phyloP scores from a whole-genome alignment of 2,329 filamentous ascomycete species.

The Remersonia thermophila region DNA sequence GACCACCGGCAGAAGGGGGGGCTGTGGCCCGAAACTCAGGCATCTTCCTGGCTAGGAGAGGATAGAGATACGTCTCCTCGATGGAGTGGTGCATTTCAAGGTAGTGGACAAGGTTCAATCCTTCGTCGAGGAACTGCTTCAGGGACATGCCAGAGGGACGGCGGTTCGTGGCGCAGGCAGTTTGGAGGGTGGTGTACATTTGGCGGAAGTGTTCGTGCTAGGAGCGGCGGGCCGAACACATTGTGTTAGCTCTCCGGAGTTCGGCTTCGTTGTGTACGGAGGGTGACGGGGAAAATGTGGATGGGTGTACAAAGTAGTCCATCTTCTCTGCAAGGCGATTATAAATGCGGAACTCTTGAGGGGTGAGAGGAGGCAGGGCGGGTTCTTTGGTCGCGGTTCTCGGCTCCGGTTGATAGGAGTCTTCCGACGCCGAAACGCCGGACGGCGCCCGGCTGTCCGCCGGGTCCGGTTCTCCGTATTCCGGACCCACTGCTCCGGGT shows the following conservation, averaged over 20 bases:
- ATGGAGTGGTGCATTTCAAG: constrained; percentile 71
- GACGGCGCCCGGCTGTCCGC: too few species aligned
- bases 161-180: constrained; percentile 45
- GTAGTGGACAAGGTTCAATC: constrained; percentile 56
- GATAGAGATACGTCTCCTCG: constrained; percentile 74
- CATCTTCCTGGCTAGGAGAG: constrained; percentile 64
- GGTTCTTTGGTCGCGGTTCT: constrained; percentile 7
- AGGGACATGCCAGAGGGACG: constrained; percentile 54
- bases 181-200: constrained; percentile 60
- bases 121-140: constrained; percentile 53
- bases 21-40: constrained; percentile 49
- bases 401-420: background rate
- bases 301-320: constrained; percentile 51
- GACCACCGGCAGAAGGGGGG: constrained; percentile 8
- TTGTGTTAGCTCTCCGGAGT: constrained; percentile 2
- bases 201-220: constrained; percentile 66
- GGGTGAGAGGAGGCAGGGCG: constrained; percentile 48
- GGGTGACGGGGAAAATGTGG: background rate
- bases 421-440: background rate
- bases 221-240: too few species aligned
- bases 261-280: constrained; percentile 1
- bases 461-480: background rate
- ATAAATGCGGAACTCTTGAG: constrained; percentile 55
- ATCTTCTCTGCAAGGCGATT: constrained; percentile 65
- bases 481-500: too few species aligned